phyloP scores from a whole-genome alignment of 495 filamentous ascomycete species.

The Penicillium riverlandense region DNA sequence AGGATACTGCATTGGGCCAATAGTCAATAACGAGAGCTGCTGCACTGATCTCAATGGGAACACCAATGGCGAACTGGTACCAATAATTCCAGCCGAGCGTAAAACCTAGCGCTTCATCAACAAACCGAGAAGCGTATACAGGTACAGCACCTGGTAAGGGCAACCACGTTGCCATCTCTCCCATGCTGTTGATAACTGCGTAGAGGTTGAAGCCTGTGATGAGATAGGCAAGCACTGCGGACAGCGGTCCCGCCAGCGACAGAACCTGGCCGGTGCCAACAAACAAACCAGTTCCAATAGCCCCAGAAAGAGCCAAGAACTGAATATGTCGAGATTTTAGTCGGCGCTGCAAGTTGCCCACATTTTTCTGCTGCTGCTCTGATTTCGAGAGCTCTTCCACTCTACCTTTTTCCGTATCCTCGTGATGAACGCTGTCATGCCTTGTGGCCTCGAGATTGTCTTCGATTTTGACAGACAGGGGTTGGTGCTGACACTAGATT shows the following conservation, averaged over 20 bases:
- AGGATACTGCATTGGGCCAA: conserved; percentile 41
- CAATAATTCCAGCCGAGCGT: conserved; percentile 63
- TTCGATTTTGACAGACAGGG: no score
- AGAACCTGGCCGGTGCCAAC: conserved; percentile 59
- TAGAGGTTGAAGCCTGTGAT: conserved; percentile 58
- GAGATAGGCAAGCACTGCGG: conserved; percentile 56
- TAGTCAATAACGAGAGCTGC: conserved; percentile 60
- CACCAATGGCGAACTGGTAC: conserved; percentile 46
- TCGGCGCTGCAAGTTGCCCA: conserved; percentile 34
- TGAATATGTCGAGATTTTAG: conserved; percentile 56
- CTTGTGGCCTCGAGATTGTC: no score
- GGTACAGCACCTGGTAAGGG: conserved; percentile 65
- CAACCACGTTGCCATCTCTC: conserved; percentile 66
- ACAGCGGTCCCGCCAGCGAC: conserved; percentile 52
- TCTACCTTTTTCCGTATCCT: background rate
- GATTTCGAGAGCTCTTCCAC: background rate
- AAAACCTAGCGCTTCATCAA: conserved; percentile 60
- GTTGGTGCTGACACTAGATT: no score
- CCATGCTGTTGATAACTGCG: conserved; percentile 35
- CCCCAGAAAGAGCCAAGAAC: conserved; percentile 52
- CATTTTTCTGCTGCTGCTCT: background rate
- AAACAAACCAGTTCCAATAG: conserved; percentile 65
- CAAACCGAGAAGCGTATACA: conserved; percentile 58
- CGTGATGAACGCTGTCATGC: no score
- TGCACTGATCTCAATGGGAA: conserved; percentile 59